Evolutionary conservation across 371 early-diverging fungal genomes (phyloP).

Genomic region (Mucor lusitanicus): DNA sequence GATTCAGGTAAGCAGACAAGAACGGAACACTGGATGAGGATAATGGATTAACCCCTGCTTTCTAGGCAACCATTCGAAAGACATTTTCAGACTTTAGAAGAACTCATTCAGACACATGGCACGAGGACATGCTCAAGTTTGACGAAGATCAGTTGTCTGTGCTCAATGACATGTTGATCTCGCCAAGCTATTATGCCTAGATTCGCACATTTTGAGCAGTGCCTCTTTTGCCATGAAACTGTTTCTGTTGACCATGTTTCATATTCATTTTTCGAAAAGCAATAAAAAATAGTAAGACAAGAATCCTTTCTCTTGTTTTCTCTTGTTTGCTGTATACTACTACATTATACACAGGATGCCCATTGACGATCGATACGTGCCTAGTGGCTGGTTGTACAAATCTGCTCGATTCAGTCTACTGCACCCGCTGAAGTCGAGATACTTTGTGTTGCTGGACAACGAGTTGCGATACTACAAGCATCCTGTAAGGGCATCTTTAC

Average conservation of each 20-base stretch:
- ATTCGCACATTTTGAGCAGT: background rate
- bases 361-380: background rate
- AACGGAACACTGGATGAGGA: background rate
- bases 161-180: constrained; percentile 85
- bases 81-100: constrained; percentile 90
- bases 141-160: constrained; percentile 75
- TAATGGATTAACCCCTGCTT: background rate
- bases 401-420: background rate
- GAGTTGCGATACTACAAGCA: constrained; percentile 15
- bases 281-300: too few species aligned
- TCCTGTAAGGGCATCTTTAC: background rate
- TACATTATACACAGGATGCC: background rate
- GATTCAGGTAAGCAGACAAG: constrained; percentile 57
- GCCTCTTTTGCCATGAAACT: background rate
- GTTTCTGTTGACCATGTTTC: background rate
- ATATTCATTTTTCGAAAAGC: background rate
- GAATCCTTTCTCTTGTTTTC: background rate
- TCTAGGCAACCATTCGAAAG: constrained; percentile 76
- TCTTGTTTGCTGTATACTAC: background rate
- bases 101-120: constrained; percentile 95
- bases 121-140: constrained; percentile 81
- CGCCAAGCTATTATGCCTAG: constrained; percentile 80
- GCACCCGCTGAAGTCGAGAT: constrained; percentile 1
- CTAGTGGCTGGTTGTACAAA: constrained; percentile 3
- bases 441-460: constrained; percentile 6